Conservation (phyloP, 148 eudicot genomes). For the Cornus florida region DNA sequence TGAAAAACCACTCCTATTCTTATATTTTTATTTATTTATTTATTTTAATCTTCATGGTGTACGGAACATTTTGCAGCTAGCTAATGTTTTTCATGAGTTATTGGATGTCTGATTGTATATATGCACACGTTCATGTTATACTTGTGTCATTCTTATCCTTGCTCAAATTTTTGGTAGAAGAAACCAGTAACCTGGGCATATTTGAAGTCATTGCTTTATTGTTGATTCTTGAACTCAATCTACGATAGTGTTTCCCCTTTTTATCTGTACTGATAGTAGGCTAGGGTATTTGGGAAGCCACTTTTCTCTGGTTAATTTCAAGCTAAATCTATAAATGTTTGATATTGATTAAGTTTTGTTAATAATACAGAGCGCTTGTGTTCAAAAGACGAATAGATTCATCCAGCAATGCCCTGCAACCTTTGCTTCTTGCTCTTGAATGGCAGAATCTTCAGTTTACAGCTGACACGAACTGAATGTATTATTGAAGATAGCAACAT, state of each 20-base stretch:
- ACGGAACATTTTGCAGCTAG: neutral
- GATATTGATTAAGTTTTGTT: neutral
- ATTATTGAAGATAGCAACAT: constrained; percentile 5
- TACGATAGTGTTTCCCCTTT: neutral
- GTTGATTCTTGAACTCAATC: neutral
- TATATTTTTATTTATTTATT: neutral
- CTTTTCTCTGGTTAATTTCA: neutral
- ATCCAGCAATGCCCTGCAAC: neutral
- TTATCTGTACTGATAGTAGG: neutral
- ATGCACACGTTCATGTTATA: neutral
- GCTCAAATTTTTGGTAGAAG: neutral
- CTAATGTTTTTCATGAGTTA: neutral
- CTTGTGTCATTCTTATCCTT: neutral
- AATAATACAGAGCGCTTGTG: constrained; percentile 65
- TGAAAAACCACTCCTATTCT: too few species aligned
- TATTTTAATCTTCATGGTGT: neutral
- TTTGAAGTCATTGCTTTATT: neutral
- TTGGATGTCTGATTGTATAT: neutral
- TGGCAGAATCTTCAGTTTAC: neutral
- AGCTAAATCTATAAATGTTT: neutral
- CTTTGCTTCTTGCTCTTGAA: neutral
- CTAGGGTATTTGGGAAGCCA: neutral
- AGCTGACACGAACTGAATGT: neutral
- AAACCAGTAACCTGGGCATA: too few species aligned
- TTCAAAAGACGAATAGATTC: constrained; percentile 45